Base-by-base conservation (phyloP, 495 filamentous ascomycete species). In the Paragyromitra xinjiangensis region DNA sequence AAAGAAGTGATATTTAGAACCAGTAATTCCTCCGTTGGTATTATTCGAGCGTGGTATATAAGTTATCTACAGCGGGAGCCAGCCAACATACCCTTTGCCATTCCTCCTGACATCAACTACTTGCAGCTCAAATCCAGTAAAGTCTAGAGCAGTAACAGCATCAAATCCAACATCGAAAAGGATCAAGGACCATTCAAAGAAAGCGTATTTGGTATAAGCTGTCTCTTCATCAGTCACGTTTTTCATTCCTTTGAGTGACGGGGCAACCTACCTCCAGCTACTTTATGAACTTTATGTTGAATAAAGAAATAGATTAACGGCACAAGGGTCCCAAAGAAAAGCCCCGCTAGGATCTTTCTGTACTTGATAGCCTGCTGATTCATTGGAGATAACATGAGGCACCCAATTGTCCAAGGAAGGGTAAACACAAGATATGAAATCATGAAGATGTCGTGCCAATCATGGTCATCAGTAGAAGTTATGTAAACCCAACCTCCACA, bases 381-480 rank as follows among this genome's bases (percentile, higher is more conserved):
- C 76, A 91, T 90, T 4, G 95, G 95, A 83, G 94, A 97, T 48
- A 98, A 86, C 12, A 91, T 91, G 59, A 98, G 88, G 83, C 94
- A 98, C 59, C 96, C 96, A 40, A 93, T 79, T 1, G 94, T 98
- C 96, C 96, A 99, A 5, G 96, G 96, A 69, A 99, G 86, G 0
- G 96, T 98, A 14, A 94, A 91, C 58, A 98, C 90, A 62, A 99
- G 85, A 83, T 99, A 99, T 37, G 93, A 97, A 80, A 99, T 97
- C 96, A 99, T 99, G 84, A 98, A 95, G 67, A 98, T 95, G 83
- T 99, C 96, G 82, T 99, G 96, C 94, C 94, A 98, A 83, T 95
- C 90, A 84, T 99, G 96, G 83, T 98, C 94, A 84, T 99, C 96
- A 9, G 96, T 98, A 50, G 94, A 98, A 24, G 96, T 99, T 64